These are phyloP conservation scores for Penicillium vulpinum DNA, from an alignment of 2,329 filamentous ascomycete species.

Conservation along the genomic window DNA sequence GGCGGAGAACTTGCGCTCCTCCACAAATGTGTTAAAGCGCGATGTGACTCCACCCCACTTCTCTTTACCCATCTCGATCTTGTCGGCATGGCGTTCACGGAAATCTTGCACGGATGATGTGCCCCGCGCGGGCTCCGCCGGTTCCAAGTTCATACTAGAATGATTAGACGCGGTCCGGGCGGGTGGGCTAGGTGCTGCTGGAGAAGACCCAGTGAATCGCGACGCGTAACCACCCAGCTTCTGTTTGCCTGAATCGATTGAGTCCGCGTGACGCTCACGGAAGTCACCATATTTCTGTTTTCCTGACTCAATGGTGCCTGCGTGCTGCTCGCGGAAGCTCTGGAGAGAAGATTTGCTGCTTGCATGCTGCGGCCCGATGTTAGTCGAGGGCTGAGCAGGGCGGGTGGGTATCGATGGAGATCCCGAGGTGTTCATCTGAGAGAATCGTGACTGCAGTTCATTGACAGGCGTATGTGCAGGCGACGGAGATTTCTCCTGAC, in stretches of 20 bases:
- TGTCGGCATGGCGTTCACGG: conserved; percentile 67
- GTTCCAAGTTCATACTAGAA: conserved; percentile 13
- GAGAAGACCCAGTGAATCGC: conserved; percentile 7
- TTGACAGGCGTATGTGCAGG: conserved; percentile 52
- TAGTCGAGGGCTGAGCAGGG: conserved; percentile 52
- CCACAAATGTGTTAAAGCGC: conserved; percentile 50
- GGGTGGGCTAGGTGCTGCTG: conserved; percentile 4
- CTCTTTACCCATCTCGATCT: conserved; percentile 61
- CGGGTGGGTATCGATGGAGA: conserved; percentile 29
- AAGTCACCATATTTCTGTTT: conserved; percentile 55
- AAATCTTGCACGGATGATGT: conserved; percentile 52
- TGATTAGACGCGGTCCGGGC: background rate
- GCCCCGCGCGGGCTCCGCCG: conserved; percentile 20
- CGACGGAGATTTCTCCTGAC: conserved; percentile 34
- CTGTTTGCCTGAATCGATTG: conserved; percentile 62
- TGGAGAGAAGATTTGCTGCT: conserved; percentile 31
- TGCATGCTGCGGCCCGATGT: conserved; percentile 48
- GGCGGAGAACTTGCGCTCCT: conserved; percentile 38
- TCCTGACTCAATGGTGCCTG: conserved; percentile 65
- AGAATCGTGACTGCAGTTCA: conserved; percentile 69
- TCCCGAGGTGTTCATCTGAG: conserved; percentile 50
- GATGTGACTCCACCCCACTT: conserved; percentile 51
- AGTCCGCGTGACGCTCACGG: conserved; percentile 26
- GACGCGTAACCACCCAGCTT: conserved; percentile 50
- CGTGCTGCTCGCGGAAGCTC: conserved; percentile 61